These are phyloP conservation scores for Russula olivacea DNA, from an alignment of 768 basidiomycete genomes.

Conservation along the genomic window DNA sequence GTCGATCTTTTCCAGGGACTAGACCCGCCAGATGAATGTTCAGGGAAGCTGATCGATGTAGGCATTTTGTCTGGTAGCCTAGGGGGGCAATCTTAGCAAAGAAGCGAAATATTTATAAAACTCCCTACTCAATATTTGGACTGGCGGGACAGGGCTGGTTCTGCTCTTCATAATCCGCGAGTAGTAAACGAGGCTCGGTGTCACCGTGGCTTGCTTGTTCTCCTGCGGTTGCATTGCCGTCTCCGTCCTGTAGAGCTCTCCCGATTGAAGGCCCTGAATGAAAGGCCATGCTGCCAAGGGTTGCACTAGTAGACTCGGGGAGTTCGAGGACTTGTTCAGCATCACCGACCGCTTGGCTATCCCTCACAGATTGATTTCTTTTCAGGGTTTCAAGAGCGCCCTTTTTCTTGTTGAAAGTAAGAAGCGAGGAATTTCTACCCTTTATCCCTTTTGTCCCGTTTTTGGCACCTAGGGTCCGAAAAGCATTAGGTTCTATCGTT, in stretches of 20 bases:
- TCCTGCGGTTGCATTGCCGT: not conserved
- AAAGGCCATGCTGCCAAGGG: not conserved
- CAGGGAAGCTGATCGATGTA: constrained; percentile 20
- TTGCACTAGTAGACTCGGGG: constrained; percentile 12
- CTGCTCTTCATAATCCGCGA: constrained; percentile 11
- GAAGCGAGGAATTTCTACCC: constrained; percentile 10
- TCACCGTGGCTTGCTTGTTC: not conserved
- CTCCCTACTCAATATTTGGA: constrained; percentile 11
- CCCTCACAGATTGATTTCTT: constrained; percentile 1
- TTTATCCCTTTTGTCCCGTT: not conserved
- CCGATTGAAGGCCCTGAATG: constrained; percentile 3
- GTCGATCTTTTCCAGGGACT: constrained; percentile 19
- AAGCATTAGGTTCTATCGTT: not conserved
- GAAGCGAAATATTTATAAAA: not conserved
- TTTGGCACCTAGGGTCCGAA: not conserved
- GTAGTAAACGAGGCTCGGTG: not conserved
- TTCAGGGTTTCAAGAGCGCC: constrained; percentile 10
- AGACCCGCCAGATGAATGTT: constrained; percentile 1
- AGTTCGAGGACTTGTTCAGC: constrained; percentile 13
- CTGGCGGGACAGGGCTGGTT: constrained; percentile 1
- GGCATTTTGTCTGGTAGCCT: constrained; percentile 22
- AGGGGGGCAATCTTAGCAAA: not conserved
- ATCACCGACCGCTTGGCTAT: not conserved
- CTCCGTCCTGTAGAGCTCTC: not conserved
- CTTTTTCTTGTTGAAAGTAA: constrained; percentile 8